These are phyloP conservation scores for Leccinum boreale DNA, from an alignment of 768 basidiomycete genomes.

Conservation along the genomic window DNA sequence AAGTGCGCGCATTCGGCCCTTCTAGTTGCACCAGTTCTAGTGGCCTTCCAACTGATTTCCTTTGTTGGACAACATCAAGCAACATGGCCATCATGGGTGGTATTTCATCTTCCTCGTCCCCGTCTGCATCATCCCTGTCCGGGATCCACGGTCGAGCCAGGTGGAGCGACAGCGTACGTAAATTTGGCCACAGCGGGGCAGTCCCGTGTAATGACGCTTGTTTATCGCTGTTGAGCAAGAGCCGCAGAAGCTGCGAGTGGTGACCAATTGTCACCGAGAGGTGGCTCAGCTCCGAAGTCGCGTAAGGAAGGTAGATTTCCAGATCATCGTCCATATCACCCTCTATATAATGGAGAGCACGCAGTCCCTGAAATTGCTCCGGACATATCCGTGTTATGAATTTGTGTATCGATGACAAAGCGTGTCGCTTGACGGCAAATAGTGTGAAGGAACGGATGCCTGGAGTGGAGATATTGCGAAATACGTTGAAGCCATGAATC, in stretches of 20 bases:
- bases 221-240: constrained; percentile 33
- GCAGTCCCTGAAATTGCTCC: constrained; percentile 32
- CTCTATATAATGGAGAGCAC: constrained; percentile 32
- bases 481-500: constrained; percentile 33
- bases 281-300: constrained; percentile 34
- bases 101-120: constrained; percentile 33
- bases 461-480: constrained; percentile 34
- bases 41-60: constrained; percentile 29
- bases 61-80: constrained; percentile 31
- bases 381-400: constrained; percentile 35
- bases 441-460: constrained; percentile 24
- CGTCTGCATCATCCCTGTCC: constrained; percentile 30
- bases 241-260: constrained; percentile 32
- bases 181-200: constrained; percentile 29
- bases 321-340: constrained; percentile 35
- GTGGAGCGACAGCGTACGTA: constrained; percentile 29
- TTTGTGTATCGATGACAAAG: constrained; percentile 33
- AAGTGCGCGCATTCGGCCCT: constrained; percentile 18
- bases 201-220: constrained; percentile 33
- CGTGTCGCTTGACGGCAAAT: constrained; percentile 25
- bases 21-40: constrained; percentile 26
- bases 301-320: constrained; percentile 32
- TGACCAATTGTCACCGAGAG: constrained; percentile 33
- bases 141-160: constrained; percentile 27
- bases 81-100: constrained; percentile 29